Evolutionary conservation across 169 alveolate species (phyloP).

Genomic region (Plasmodium berghei): DNA sequence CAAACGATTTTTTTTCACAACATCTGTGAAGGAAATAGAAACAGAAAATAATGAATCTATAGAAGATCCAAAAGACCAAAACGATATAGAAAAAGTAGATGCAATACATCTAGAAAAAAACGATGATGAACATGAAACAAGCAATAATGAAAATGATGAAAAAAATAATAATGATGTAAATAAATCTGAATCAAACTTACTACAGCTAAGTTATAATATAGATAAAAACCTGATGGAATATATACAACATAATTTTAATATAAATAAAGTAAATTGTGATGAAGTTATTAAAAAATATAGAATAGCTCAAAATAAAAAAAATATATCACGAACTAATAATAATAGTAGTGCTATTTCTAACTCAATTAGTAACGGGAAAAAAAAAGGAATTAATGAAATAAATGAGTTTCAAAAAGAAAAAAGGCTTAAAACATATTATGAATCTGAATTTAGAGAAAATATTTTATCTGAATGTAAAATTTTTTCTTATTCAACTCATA

Average conservation of each 20-base stretch:
- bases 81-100: neutral
- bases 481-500: neutral
- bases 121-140: neutral
- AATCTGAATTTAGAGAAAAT: neutral
- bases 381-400: neutral
- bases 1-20: conserved; percentile 23
- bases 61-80: neutral
- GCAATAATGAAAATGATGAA: neutral
- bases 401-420: conserved; percentile 23
- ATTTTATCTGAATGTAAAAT: neutral
- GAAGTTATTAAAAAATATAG: conserved; percentile 24
- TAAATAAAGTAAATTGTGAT: conserved; percentile 4
- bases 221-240: conserved; percentile 9
- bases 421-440: conserved; percentile 13
- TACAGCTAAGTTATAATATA: conserved; percentile 10
- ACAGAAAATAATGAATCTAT: neutral
- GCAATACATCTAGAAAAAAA: neutral
- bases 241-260: conserved; percentile 38
- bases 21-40: neutral
- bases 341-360: neutral
- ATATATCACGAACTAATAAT: neutral
- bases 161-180: neutral
- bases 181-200: neutral
- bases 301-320: neutral
- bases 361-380: neutral